Evolutionary conservation across 2,329 filamentous ascomycete species (phyloP).

Genomic region (Cryphonectria japonica): DNA sequence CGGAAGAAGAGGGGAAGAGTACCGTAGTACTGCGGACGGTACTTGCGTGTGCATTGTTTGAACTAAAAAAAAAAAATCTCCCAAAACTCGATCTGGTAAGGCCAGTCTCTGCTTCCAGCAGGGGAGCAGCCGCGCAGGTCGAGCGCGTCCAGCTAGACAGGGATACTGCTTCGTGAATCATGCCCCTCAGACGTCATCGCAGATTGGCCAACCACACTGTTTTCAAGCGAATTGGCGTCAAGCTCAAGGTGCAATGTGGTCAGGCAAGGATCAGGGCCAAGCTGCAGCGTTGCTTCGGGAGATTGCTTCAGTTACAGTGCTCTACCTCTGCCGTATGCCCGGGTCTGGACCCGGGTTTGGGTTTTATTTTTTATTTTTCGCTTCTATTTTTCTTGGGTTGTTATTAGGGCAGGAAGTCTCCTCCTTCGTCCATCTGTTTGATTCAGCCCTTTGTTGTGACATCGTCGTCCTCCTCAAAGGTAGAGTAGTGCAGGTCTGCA

Average conservation of each 20-base stretch:
- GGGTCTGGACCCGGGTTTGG: background rate
- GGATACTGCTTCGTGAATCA: background rate
- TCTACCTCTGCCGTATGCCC: background rate
- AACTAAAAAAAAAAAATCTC: background rate
- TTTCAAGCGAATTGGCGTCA: background rate
- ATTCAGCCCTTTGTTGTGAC: background rate
- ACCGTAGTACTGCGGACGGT: background rate
- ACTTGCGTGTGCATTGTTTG: background rate
- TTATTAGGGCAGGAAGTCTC: background rate
- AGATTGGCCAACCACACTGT: slow-evolving; percentile 7
- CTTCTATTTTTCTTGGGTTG: background rate
- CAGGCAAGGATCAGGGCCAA: background rate
- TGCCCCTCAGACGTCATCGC: slow-evolving; percentile 5
- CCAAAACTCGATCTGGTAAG: background rate
- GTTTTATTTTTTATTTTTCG: background rate
- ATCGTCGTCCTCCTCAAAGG: background rate
- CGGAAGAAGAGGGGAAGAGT: no score
- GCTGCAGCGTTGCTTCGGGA: background rate
- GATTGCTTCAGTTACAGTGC: slow-evolving; percentile 6
- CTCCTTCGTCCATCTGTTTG: background rate
- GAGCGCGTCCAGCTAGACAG: background rate
- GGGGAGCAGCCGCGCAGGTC: background rate
- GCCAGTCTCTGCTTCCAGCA: background rate
- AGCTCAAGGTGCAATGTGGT: background rate
- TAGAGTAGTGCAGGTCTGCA: background rate